Conservation (phyloP, 108 stramenopile genomes). For the Pseudonitzschia delicatissima region DNA sequence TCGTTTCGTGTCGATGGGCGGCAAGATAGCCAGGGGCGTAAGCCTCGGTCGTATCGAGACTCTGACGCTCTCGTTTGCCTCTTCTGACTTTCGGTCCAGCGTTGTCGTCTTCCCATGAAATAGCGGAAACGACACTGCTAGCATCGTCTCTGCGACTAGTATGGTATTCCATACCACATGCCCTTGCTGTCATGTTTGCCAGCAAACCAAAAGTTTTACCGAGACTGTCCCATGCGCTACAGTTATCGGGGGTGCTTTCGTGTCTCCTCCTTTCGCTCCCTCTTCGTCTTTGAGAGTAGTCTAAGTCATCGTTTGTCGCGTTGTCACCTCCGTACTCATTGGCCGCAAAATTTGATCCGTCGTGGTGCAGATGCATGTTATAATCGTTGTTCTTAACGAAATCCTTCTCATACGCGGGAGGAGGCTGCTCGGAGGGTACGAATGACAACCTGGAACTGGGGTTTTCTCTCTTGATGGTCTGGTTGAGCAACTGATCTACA, state of each 20-base stretch:
- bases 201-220: neutral
- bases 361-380: neutral
- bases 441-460: neutral
- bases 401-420: too few relatives aligned
- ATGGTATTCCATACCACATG: slow-evolving; percentile 3
- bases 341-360: too few relatives aligned
- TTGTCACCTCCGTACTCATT: neutral
- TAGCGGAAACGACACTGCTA: neutral
- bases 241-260: neutral
- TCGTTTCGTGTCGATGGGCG: neutral
- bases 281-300: slow-evolving; percentile 1
- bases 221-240: neutral
- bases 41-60: neutral
- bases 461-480: slow-evolving; percentile 6
- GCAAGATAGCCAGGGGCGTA: neutral
- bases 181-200: slow-evolving; percentile 1
- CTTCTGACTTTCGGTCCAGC: neutral
- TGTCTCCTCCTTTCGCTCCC: neutral
- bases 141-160: neutral
- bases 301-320: neutral
- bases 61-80: neutral
- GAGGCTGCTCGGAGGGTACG: too few relatives aligned
- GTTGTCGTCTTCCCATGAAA: slow-evolving; percentile 7
- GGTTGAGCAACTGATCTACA: slow-evolving; percentile 30
- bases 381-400: neutral